These are phyloP conservation scores for Solanum peruvianum DNA, from an alignment of 257 asterid genomes.

Conservation along the genomic window DNA sequence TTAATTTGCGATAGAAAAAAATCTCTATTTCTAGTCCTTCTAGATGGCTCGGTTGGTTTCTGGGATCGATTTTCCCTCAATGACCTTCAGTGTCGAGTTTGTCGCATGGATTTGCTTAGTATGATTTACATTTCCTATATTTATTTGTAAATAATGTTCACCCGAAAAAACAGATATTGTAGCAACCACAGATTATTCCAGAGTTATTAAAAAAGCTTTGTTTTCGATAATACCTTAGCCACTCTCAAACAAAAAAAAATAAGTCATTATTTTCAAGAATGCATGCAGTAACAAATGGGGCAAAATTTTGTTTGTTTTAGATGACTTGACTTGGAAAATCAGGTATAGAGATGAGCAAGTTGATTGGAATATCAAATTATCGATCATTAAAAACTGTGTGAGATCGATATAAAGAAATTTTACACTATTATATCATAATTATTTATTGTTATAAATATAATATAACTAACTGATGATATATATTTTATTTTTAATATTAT, in stretches of 20 bases:
- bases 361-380: background rate
- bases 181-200: accelerated
- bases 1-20: too few relatives aligned
- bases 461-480: background rate
- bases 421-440: background rate
- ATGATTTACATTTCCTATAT: too few relatives aligned
- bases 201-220: too few relatives aligned
- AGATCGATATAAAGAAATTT: background rate
- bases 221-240: background rate
- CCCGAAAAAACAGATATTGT: too few relatives aligned
- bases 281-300: background rate
- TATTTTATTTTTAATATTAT: background rate
- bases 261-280: background rate
- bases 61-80: background rate
- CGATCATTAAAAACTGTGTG: background rate
- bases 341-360: background rate
- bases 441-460: background rate
- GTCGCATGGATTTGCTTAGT: background rate
- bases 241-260: background rate
- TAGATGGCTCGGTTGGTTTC: background rate
- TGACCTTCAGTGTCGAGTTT: background rate
- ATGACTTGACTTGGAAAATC: background rate
- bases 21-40: background rate
- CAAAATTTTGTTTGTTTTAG: background rate
- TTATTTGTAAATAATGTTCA: too few relatives aligned